Base-by-base conservation (phyloP, 116 monocot species). In the Cymodocea nodosa region DNA sequence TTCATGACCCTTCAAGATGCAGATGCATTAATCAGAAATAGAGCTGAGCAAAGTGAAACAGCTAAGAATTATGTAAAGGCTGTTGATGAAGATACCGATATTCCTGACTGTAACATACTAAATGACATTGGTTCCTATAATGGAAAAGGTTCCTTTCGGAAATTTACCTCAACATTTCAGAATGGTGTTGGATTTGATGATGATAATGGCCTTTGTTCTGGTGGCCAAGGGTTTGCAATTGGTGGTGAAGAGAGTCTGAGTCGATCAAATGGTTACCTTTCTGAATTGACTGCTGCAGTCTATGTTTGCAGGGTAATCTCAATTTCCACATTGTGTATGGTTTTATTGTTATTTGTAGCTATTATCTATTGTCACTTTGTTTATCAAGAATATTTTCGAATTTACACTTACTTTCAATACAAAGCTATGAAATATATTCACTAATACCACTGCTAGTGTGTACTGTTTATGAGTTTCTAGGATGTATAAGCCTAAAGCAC, bases 161-260 rank as follows among this genome's bases (percentile, higher is more conserved):
- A 51, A 16, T 70, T 65, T 39, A 74, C 25, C 61, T 62, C 79
- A 61, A 79, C 57, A 48, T 98, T 98, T 68, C 82, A 92, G 30
- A 98, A 98, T 81, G 98, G 98, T 71, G 82, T 98, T 73, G 98
- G 98, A 6, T 98, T 98, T 82, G 84, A 89, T 71, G 86, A 84
- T 69, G 98, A 84, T 23, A 89, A 86, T 79, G 88, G 92, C n/a
- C 71, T 94, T 52, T 87, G 85, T 78, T 73, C 78, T 54, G 70
- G 67, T 30, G 81, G 80, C 51, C 86, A 75, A 65, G 92, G 98
- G 35, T 98, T 98, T 77, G 92, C 98, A 18, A 92, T 89, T 82
- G 92, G 98, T 59, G 92, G 97, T 52, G 72, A 80, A 73, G 92
- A 98, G 75, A 64, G 75, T 51, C 68, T 82, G 49, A 86, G 77